Conservation (phyloP, 2,329 filamentous ascomycete genomes). For the Fusarium siculi region DNA sequence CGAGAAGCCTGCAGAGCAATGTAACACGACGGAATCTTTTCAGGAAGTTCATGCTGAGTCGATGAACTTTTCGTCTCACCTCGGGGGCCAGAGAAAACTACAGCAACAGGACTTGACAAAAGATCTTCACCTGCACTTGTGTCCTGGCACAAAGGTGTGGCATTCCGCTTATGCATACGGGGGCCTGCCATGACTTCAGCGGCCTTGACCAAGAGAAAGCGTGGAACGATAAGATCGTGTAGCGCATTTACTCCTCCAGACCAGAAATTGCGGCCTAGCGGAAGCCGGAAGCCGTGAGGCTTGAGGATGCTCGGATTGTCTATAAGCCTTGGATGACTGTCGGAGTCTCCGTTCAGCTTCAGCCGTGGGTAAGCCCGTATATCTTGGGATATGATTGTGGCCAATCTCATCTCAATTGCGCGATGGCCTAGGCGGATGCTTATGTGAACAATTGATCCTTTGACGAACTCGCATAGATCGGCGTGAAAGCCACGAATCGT, state of each 20-base stretch:
- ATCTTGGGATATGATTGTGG: not conserved
- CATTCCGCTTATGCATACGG: not conserved
- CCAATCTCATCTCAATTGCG: not conserved
- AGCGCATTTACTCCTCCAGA: constrained; percentile 8
- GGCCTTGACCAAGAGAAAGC: constrained; percentile 11
- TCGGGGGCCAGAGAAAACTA: constrained; percentile 16
- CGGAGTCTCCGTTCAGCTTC: constrained; percentile 3
- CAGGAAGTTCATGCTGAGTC: constrained; percentile 18
- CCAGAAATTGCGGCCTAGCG: constrained; percentile 14
- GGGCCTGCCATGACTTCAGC: constrained; percentile 25
- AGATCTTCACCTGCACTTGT: constrained; percentile 25
- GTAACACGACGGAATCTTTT: constrained; percentile 21
- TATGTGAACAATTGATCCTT: not conserved
- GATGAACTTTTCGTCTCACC: constrained; percentile 21
- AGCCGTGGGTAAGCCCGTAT: not conserved
- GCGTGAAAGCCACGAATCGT: not conserved
- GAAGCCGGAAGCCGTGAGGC: constrained; percentile 37
- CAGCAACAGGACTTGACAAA: constrained; percentile 7
- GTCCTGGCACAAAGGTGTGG: constrained; percentile 23
- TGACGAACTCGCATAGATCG: not conserved
- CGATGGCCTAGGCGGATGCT: not conserved
- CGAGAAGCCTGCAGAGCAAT: not conserved
- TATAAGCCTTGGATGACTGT: constrained; percentile 12
- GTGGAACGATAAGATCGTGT: constrained; percentile 27
- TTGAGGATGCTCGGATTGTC: constrained; percentile 9